phyloP scores from a whole-genome alignment of 495 filamentous ascomycete genomes.

The Penicillium herquei region DNA sequence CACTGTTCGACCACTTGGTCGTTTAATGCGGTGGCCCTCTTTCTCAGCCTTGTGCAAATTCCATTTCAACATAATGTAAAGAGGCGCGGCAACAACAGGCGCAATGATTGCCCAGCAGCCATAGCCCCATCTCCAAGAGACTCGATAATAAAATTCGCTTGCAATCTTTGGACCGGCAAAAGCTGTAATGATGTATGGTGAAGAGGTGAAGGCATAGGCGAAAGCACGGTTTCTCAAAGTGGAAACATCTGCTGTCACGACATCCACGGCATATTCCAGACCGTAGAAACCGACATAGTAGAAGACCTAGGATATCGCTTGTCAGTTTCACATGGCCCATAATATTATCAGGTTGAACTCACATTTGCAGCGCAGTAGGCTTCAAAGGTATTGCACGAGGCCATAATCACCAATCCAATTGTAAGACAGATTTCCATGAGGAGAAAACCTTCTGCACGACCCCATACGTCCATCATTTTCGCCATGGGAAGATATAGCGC shows the following conservation, averaged over 20 bases:
- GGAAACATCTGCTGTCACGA: constrained; percentile 61
- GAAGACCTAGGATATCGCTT: constrained; percentile 32
- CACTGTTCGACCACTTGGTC: constrained; percentile 22
- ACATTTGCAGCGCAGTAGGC: constrained; percentile 43
- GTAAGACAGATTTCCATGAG: constrained; percentile 32
- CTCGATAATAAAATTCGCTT: constrained; percentile 38
- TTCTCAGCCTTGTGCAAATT: constrained; percentile 32
- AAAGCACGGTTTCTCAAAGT: constrained; percentile 54
- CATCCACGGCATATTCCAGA: constrained; percentile 46
- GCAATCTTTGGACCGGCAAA: constrained; percentile 49
- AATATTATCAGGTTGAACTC: neutral
- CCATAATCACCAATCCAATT: constrained; percentile 47
- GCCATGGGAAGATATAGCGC: constrained; percentile 60
- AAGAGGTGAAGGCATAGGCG: constrained; percentile 51
- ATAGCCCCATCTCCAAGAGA: constrained; percentile 40
- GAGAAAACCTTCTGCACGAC: constrained; percentile 50
- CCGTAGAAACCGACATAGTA: constrained; percentile 50
- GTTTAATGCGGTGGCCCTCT: constrained; percentile 27
- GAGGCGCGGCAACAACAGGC: neutral
- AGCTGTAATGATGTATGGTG: constrained; percentile 59
- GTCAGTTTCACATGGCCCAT: neutral
- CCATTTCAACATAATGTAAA: neutral
- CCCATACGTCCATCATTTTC: constrained; percentile 66
- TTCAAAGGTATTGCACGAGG: constrained; percentile 41
- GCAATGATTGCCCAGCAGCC: neutral